phyloP scores from a whole-genome alignment of 2,329 filamentous ascomycete genomes.

The Cytospora piceae region DNA sequence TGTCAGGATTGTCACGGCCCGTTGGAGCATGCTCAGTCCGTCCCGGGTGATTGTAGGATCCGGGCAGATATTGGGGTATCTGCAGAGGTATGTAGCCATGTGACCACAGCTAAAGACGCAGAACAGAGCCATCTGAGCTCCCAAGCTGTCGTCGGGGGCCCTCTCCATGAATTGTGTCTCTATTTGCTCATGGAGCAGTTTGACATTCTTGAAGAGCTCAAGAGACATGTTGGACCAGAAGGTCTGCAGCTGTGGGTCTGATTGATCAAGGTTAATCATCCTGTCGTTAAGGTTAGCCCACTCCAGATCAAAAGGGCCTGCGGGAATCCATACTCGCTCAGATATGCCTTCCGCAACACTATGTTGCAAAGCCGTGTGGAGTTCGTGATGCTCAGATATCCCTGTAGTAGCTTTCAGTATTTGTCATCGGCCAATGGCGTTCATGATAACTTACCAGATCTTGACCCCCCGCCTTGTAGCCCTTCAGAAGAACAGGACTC shows the following conservation, averaged over 20 bases:
- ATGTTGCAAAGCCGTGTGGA: conserved; percentile 61
- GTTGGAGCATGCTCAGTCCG: conserved; percentile 51
- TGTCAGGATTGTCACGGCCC: conserved; percentile 49
- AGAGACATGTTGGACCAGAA: conserved; percentile 51
- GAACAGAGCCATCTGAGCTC: conserved; percentile 58
- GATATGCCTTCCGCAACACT: conserved; percentile 57
- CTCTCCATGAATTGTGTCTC: conserved; percentile 54
- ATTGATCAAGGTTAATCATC: conserved; percentile 47
- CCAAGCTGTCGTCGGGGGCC: conserved; percentile 52
- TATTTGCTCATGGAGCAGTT: conserved; percentile 53
- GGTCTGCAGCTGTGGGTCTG: conserved; percentile 41
- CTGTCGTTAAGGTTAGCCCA: conserved; percentile 36
- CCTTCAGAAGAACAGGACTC: conserved; percentile 46
- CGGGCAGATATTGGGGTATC: conserved; percentile 53
- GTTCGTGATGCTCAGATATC: conserved; percentile 60
- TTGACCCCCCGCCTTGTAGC: conserved; percentile 52
- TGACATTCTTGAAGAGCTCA: conserved; percentile 55
- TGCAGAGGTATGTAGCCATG: conserved; percentile 55
- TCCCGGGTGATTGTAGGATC: conserved; percentile 45
- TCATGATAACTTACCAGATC: conserved; percentile 48
- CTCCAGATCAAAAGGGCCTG: neutral
- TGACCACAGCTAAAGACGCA: conserved; percentile 60
- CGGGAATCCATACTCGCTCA: conserved; percentile 49
- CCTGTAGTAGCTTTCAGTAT: conserved; percentile 39
- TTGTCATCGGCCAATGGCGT: neutral